These are phyloP conservation scores for Boletus smithii DNA, from an alignment of 1,284 basidiomycete genomes.

Conservation along the genomic window DNA sequence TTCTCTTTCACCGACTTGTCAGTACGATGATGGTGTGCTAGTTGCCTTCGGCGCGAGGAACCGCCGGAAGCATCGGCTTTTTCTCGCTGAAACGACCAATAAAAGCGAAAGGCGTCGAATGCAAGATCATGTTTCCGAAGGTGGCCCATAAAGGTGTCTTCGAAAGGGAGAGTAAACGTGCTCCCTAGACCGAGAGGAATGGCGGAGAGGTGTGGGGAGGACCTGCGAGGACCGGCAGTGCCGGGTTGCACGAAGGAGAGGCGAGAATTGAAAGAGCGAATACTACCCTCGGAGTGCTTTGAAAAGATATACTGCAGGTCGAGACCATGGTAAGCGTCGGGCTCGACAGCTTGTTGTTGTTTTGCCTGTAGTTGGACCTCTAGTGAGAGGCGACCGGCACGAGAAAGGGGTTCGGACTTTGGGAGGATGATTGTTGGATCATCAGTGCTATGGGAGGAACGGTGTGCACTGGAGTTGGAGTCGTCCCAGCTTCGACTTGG, in stretches of 20 bases:
- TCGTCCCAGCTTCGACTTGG: constrained; percentile 54
- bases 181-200: constrained; percentile 45
- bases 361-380: constrained; percentile 25
- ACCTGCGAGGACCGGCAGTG: constrained; percentile 6
- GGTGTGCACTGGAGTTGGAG: constrained; percentile 38
- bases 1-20: constrained; percentile 37
- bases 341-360: constrained; percentile 9
- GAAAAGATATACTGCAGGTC: constrained; percentile 45
- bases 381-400: constrained; percentile 45
- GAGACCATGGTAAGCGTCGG: constrained; percentile 37
- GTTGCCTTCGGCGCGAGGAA: constrained; percentile 21
- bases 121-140: constrained; percentile 47
- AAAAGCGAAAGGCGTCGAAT: constrained; percentile 43
- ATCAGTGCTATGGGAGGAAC: constrained; percentile 25
- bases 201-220: constrained; percentile 19
- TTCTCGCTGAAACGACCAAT: constrained; percentile 66
- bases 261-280: constrained; percentile 33
- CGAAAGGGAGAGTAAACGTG: constrained; percentile 47
- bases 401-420: constrained; percentile 38
- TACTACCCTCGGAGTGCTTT: constrained; percentile 29
- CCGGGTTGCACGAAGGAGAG: constrained; percentile 37
- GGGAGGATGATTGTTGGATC: constrained; percentile 40
- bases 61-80: constrained; percentile 37
- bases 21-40: constrained; percentile 12
- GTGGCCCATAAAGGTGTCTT: constrained; percentile 58